A percentile compares a stretch with the other conserved stretches of the same genome.
phyloP scores from a whole-genome alignment of 2,329 filamentous ascomycete species.

The Aspergillus chevalieri region DNA sequence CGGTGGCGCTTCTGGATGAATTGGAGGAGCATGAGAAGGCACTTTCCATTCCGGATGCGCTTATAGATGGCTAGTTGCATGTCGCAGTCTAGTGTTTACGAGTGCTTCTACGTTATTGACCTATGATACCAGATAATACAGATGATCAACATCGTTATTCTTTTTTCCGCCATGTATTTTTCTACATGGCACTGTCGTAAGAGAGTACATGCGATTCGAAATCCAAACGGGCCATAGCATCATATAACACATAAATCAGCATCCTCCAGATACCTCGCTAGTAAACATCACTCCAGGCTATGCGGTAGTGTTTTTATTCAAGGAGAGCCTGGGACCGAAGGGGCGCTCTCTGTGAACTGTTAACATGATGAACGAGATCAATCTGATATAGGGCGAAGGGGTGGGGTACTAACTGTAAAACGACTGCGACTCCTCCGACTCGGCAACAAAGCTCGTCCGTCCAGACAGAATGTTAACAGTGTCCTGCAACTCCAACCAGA shows the following conservation, averaged over 20 bases:
- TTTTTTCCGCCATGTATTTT: background rate
- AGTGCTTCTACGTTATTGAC: background rate
- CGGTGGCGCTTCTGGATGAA: constrained; percentile 82
- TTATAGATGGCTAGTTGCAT: background rate
- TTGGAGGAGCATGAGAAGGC: constrained; percentile 49
- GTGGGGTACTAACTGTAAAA: constrained; percentile 18
- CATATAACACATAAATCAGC: background rate
- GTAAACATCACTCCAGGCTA: background rate
- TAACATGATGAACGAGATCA: background rate
- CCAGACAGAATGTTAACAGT: constrained; percentile 82
- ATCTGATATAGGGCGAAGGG: background rate
- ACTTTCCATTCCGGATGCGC: background rate
- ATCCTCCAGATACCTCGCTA: background rate
- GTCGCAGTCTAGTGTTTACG: no score
- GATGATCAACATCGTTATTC: background rate
- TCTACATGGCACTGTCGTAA: background rate
- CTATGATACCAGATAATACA: background rate
- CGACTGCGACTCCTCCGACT: constrained; percentile 18
- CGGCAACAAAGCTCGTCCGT: constrained; percentile 43
- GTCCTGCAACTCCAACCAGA: constrained; percentile 75
- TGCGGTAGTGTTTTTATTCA: background rate
- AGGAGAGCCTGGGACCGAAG: background rate
- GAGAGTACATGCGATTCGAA: background rate
- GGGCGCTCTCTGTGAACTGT: background rate
- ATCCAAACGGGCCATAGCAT: background rate